A percentile compares a stretch with the other conserved stretches of the same genome.
Conservation (phyloP, 768 basidiomycete species). For the Cyclocybe aegerita region DNA sequence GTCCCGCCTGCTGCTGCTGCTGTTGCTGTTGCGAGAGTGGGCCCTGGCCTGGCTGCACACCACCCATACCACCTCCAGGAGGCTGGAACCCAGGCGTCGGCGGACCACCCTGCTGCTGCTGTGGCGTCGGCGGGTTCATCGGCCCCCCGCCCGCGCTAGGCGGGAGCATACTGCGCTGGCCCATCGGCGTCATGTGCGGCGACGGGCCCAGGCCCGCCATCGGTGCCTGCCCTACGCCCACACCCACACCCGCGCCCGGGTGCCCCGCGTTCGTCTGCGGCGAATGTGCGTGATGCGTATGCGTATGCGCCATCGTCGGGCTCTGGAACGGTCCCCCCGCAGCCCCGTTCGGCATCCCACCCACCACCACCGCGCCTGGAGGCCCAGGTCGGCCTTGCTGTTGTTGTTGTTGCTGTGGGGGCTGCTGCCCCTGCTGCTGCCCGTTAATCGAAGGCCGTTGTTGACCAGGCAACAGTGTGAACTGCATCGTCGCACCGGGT, state of each 20-base stretch:
- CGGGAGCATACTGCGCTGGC: too few relatives aligned
- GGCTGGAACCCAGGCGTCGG: too few relatives aligned
- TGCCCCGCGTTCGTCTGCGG: conserved; percentile 11
- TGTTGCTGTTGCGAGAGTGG: too few relatives aligned
- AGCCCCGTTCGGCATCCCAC: conserved; percentile 37
- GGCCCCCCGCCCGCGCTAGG: too few relatives aligned
- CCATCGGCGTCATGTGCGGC: too few relatives aligned
- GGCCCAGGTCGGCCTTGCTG: conserved; percentile 52
- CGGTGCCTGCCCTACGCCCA: background rate
- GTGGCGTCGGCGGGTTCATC: too few relatives aligned
- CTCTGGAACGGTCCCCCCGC: conserved; percentile 19
- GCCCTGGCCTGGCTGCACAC: too few relatives aligned
- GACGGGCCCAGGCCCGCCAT: conserved; percentile 1
- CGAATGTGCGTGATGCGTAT: conserved; percentile 54
- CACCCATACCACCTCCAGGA: too few relatives aligned
- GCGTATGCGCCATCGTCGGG: conserved; percentile 48
- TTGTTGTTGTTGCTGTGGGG: conserved; percentile 23
- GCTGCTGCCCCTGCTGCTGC: conserved; percentile 16
- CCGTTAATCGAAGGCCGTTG: background rate
- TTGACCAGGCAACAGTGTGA: too few relatives aligned
- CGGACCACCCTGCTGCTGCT: too few relatives aligned
- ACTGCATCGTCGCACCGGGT: too few relatives aligned
- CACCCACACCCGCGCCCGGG: conserved; percentile 5
- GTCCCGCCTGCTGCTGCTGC: too few relatives aligned
- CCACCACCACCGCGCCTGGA: conserved; percentile 59